Conservation (phyloP, 23 red algal genomes). For the Cyanidiococcus yangmingshanensis region DNA sequence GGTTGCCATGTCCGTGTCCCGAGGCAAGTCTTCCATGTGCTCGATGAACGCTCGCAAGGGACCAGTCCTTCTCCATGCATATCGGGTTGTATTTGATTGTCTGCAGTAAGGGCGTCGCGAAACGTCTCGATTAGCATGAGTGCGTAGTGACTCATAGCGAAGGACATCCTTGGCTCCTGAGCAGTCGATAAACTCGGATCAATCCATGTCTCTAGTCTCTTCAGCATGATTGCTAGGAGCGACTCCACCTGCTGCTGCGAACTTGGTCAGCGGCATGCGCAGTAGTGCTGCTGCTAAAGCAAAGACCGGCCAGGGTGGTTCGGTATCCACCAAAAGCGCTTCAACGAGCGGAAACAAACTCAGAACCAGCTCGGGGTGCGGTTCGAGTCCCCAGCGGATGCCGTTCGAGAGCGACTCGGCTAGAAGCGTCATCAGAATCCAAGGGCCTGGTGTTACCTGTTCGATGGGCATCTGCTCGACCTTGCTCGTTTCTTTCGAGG, state of each 20-base stretch:
- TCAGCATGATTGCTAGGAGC: not conserved
- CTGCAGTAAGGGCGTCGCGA: not conserved
- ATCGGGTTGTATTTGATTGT: not conserved
- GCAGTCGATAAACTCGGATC: not conserved
- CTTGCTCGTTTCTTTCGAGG: not conserved
- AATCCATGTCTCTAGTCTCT: not conserved
- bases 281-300: not conserved
- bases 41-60: too few species aligned
- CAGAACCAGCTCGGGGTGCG: not conserved
- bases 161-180: not conserved
- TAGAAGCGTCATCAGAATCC: not conserved
- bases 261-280: not conserved
- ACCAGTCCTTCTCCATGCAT: not conserved
- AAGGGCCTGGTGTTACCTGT: not conserved
- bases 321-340: not conserved
- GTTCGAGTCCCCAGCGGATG: not conserved
- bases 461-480: not conserved
- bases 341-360: not conserved
- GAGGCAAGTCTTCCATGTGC: not conserved
- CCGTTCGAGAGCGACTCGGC: not conserved
- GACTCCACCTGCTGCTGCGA: not conserved
- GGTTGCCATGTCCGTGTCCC: too few species aligned
- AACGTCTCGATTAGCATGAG: not conserved
- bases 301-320: not conserved
- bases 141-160: not conserved